phyloP scores from a whole-genome alignment of 2,329 filamentous ascomycete species.

The Colletotrichum truncatum region DNA sequence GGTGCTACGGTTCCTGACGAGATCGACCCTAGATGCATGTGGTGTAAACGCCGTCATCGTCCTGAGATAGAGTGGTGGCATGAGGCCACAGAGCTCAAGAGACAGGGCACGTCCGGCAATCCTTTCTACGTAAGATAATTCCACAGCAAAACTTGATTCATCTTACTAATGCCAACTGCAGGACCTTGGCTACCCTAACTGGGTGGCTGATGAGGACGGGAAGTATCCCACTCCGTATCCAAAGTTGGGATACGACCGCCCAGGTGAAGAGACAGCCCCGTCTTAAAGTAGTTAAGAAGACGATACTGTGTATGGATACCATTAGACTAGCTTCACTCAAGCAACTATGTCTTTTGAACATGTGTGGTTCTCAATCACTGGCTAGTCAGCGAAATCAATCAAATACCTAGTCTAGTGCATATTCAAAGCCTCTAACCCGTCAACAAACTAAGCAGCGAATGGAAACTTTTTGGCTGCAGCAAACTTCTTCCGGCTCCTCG shows the following conservation, averaged over 20 bases:
- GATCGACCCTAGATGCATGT: constrained; percentile 14
- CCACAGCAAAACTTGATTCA: too few relatives aligned
- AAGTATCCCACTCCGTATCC: constrained; percentile 13
- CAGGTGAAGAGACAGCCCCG: neutral
- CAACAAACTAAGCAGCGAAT: too few relatives aligned
- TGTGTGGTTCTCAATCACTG: neutral
- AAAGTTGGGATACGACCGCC: constrained; percentile 10
- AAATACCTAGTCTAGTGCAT: neutral
- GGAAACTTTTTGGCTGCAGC: too few relatives aligned
- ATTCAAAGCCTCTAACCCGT: rapidly evolving
- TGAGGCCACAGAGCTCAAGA: neutral
- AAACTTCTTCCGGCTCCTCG: too few relatives aligned
- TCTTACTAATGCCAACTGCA: neutral
- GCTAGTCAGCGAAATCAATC: neutral
- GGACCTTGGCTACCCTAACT: constrained; percentile 15
- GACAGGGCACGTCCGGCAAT: neutral
- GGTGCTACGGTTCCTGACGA: constrained; percentile 10
- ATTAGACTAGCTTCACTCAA: too few relatives aligned
- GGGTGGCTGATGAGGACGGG: neutral
- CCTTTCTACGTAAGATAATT: neutral
- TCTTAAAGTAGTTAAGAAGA: too few relatives aligned
- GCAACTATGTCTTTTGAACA: too few relatives aligned
- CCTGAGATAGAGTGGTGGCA: constrained; percentile 18
- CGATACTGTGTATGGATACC: too few relatives aligned
- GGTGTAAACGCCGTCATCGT: constrained; percentile 26